A percentile compares a stretch with the other conserved stretches of the same genome.
These are phyloP conservation scores for Diplogelasinospora grovesii DNA, from an alignment of 495 filamentous ascomycete genomes.

Conservation along the genomic window DNA sequence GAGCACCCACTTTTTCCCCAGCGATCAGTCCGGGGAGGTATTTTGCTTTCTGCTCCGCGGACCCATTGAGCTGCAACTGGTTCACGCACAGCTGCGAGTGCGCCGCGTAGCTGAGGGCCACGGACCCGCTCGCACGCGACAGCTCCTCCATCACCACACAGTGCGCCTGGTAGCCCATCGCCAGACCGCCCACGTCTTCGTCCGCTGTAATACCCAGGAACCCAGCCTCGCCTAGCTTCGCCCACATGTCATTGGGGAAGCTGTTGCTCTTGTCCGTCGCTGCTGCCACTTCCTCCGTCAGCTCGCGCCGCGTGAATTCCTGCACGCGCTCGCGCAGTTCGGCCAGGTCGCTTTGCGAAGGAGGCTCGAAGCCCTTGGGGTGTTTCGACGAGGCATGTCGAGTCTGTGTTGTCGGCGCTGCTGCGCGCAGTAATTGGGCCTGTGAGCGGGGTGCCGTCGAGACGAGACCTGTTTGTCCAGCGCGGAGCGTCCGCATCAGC, in stretches of 20 bases:
- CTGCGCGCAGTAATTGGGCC: too few relatives aligned
- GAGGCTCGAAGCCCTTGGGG: conserved; percentile 73
- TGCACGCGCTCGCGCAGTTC: conserved; percentile 88
- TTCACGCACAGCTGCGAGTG: conserved; percentile 97
- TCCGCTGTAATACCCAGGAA: conserved; percentile 92
- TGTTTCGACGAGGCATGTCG: conserved; percentile 60
- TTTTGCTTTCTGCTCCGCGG: conserved; percentile 63
- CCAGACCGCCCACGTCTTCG: conserved; percentile 86
- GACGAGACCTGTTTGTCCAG: too few relatives aligned
- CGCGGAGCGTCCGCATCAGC: too few relatives aligned
- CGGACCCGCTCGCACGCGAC: conserved; percentile 62
- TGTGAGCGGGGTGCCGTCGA: too few relatives aligned
- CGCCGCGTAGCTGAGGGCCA: conserved; percentile 86
- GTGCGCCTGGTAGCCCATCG: conserved; percentile 94
- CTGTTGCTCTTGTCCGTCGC: conserved; percentile 77
- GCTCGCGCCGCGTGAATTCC: conserved; percentile 82
- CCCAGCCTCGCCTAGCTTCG: conserved; percentile 84
- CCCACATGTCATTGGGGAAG: conserved; percentile 89
- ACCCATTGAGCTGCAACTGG: conserved; percentile 90
- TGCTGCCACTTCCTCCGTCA: conserved; percentile 76
- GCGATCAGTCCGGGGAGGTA: conserved; percentile 78
- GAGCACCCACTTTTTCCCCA: conserved; percentile 75
- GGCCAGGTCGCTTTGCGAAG: conserved; percentile 63
- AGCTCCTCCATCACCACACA: conserved; percentile 94
- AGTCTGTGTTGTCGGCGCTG: conserved; percentile 10